Evolutionary conservation across 345 rosid genomes (phyloP), one percentile per base, ranked within the genome.

Genomic region (Acer negundo): DNA sequence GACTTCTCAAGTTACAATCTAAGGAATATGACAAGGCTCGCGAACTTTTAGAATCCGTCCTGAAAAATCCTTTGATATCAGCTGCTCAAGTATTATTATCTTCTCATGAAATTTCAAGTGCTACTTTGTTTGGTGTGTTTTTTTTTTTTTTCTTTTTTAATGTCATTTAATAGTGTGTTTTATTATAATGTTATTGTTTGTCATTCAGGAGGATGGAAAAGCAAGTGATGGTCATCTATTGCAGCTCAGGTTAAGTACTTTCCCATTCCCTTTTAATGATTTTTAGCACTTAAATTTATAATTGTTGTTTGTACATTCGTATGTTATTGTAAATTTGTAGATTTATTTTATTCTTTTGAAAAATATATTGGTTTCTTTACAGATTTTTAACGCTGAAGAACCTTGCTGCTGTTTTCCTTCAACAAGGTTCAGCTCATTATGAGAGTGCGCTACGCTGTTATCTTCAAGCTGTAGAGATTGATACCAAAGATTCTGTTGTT

Each of bases 381-480:
- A 96, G 99, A 84, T 96, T 94, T 90, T 90, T 96, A 92, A 93
- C 92, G 11, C 80, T 96, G 86, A 96, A 92, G 86, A 96, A 96
- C 77, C 97, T 94, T 68, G 99, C 99, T 5, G 79, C 90, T 77
- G 94, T 91, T 82, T 91, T 90, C 82, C 94, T 96, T 82, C 94
- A 91, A 85, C 96, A 92, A 84, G 99, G 98, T 69, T 83, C 97
- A 49, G 74, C 81, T 76, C 90, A 94, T 83, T 82, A 91, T 85
- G 95, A 96, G 89, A 87, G 78, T 83, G 99, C 99, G 47, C 86
- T 96, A 59, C 87, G 78, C 51, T 96, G 98, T 82, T 94, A 96
- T 88, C 97, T 96, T 84, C 95, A 91, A 92, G 99, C 99, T 62
- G 95, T 89, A 78, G 99, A 96, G 86, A 89, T 96, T 77, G 99